phyloP scores from a whole-genome alignment of 2,329 filamentous ascomycete genomes.

The Aspergillus sp. region DNA sequence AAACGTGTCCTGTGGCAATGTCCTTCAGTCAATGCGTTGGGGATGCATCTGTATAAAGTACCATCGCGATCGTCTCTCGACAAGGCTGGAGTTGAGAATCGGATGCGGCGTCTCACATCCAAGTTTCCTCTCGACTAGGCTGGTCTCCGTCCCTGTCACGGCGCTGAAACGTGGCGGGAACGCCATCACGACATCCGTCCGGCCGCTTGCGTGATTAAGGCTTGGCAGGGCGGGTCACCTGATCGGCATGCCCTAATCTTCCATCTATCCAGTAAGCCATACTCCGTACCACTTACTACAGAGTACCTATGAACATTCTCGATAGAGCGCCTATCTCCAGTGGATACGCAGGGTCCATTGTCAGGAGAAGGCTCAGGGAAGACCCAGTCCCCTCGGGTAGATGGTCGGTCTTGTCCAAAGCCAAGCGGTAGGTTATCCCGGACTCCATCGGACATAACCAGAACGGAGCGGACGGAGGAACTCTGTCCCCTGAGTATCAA shows the following conservation, averaged over 20 bases:
- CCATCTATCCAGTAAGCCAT: not conserved
- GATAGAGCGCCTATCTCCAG: not conserved
- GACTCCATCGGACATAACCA: too few relatives aligned
- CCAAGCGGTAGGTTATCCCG: not conserved
- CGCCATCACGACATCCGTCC: slow-evolving; percentile 24
- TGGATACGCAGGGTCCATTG: not conserved
- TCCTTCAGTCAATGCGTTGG: too few relatives aligned
- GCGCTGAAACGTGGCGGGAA: not conserved
- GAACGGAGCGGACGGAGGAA: too few relatives aligned
- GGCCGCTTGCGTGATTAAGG: slow-evolving; percentile 26
- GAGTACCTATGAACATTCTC: not conserved
- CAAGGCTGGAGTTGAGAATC: too few relatives aligned
- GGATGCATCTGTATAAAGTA: too few relatives aligned
- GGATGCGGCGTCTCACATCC: too few relatives aligned
- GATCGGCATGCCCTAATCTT: slow-evolving; percentile 8
- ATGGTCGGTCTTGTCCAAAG: not conserved
- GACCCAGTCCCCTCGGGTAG: not conserved
- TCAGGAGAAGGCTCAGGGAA: too few relatives aligned
- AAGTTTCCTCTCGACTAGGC: too few relatives aligned
- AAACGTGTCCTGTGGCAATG: too few relatives aligned
- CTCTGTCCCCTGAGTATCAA: not conserved
- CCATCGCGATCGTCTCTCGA: too few relatives aligned
- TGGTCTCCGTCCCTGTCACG: too few relatives aligned
- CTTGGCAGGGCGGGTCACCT: slow-evolving; percentile 10
- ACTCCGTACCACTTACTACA: not conserved